Evolutionary conservation across 2,329 filamentous ascomycete genomes (phyloP).

Genomic region (Graphilbum sp.): DNA sequence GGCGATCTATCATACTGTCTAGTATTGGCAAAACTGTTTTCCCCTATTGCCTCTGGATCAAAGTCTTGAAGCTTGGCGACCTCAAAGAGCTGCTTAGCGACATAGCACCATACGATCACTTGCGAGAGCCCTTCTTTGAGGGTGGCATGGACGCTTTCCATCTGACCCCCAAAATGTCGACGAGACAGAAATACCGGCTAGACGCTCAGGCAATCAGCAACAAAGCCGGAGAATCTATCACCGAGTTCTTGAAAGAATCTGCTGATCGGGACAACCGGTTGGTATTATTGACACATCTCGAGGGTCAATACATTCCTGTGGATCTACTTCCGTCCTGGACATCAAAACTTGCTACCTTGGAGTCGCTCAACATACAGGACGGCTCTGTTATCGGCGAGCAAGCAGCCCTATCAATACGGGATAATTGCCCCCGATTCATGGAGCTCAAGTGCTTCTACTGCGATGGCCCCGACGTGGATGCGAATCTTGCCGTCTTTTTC

Average conservation of each 20-base stretch:
- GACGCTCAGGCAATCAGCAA: conserved; percentile 20
- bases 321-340: conserved; percentile 40
- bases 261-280: conserved; percentile 25
- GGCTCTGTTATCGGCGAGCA: conserved; percentile 40
- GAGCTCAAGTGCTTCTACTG: conserved; percentile 39
- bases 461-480: conserved; percentile 31
- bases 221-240: conserved; percentile 40
- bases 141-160: conserved; percentile 21
- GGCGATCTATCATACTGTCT: conserved; percentile 53
- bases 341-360: conserved; percentile 38
- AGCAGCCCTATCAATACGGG: conserved; percentile 34
- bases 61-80: conserved; percentile 44
- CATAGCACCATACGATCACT: conserved; percentile 16
- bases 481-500: conserved; percentile 42
- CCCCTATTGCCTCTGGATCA: conserved; percentile 55
- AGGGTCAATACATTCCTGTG: conserved; percentile 31
- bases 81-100: conserved; percentile 42
- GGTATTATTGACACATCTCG: conserved; percentile 39
- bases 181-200: conserved; percentile 13
- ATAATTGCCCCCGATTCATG: conserved; percentile 43
- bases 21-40: conserved; percentile 44
- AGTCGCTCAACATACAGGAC: conserved; percentile 41
- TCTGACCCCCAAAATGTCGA: conserved; percentile 6
- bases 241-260: conserved; percentile 27
- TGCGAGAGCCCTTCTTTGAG: conserved; percentile 22